phyloP scores from a whole-genome alignment of 177 flowering plant genomes.

The Telopea speciosissima region DNA sequence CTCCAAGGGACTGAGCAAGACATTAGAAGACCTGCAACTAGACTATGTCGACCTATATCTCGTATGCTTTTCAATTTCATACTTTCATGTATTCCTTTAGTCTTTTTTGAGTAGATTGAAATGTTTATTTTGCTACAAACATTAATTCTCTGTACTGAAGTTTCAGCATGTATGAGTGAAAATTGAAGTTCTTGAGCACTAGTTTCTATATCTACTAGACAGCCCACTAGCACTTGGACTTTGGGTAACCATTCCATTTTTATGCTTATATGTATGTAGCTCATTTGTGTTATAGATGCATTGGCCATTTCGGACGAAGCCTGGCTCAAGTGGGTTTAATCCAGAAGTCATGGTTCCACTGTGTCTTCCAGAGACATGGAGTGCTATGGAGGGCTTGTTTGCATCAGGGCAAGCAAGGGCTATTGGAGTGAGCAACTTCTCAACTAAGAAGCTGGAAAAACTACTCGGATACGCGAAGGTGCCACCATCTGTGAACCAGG shows the following conservation, averaged over 20 bases:
- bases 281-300: slow-evolving; percentile 41
- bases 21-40: slow-evolving; percentile 60
- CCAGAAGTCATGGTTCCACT: slow-evolving; percentile 44
- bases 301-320: slow-evolving; percentile 67
- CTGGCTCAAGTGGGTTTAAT: slow-evolving; percentile 37
- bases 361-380: slow-evolving; percentile 61
- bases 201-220: too few species aligned
- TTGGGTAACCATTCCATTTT: too few species aligned
- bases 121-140: neutral
- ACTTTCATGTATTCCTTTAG: neutral
- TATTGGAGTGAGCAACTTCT: slow-evolving; percentile 84
- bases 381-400: slow-evolving; percentile 70
- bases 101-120: neutral
- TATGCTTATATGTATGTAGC: too few species aligned
- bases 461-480: slow-evolving; percentile 48
- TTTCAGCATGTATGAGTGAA: neutral
- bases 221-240: too few species aligned
- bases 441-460: slow-evolving; percentile 64
- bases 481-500: slow-evolving; percentile 77
- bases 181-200: too few species aligned
- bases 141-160: neutral
- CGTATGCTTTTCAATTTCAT: slow-evolving; percentile 27
- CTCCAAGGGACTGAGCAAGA: slow-evolving; percentile 44
- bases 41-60: slow-evolving; percentile 79
- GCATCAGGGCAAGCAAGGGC: slow-evolving; percentile 75